A percentile compares a stretch with the other conserved stretches of the same genome.
phyloP scores from a whole-genome alignment of 371 early-diverging fungal species.

The Entomophthora muscae region DNA sequence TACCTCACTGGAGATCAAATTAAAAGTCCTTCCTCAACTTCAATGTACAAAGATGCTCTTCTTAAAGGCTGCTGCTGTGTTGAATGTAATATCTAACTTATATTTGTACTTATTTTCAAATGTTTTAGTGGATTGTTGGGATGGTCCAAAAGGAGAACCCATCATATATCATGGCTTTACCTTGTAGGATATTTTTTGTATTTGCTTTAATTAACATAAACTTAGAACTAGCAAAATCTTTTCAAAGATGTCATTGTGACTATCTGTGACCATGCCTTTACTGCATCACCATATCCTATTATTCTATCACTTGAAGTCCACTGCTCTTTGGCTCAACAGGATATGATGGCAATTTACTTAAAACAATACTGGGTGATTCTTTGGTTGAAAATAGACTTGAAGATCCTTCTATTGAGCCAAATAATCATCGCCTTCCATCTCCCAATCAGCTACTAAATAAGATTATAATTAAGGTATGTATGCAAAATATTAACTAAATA shows the following conservation, averaged over 20 bases:
- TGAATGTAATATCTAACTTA: slow-evolving; percentile 37
- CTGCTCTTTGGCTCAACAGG: slow-evolving; percentile 49
- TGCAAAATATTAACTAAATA: not conserved
- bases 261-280: slow-evolving; percentile 61
- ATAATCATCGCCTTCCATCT: slow-evolving; percentile 31
- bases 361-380: slow-evolving; percentile 32
- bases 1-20: slow-evolving; percentile 59
- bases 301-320: slow-evolving; percentile 67
- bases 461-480: slow-evolving; percentile 48
- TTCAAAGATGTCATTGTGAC: slow-evolving; percentile 61
- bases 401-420: not conserved
- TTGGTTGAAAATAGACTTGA: slow-evolving; percentile 31
- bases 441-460: slow-evolving; percentile 37
- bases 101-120: no score
- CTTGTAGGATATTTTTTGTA: slow-evolving; percentile 23
- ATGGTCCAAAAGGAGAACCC: slow-evolving; percentile 56
- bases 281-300: slow-evolving; percentile 51
- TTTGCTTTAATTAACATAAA: slow-evolving; percentile 2
- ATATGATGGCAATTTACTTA: slow-evolving; percentile 44
- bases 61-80: slow-evolving; percentile 68
- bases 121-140: slow-evolving; percentile 75
- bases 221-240: slow-evolving; percentile 41
- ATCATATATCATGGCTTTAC: slow-evolving; percentile 65
- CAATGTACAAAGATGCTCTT: slow-evolving; percentile 61
- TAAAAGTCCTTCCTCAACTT: slow-evolving; percentile 46